Conservation (phyloP, 208 protist genomes). For the Phytomonas sp. region DNA sequence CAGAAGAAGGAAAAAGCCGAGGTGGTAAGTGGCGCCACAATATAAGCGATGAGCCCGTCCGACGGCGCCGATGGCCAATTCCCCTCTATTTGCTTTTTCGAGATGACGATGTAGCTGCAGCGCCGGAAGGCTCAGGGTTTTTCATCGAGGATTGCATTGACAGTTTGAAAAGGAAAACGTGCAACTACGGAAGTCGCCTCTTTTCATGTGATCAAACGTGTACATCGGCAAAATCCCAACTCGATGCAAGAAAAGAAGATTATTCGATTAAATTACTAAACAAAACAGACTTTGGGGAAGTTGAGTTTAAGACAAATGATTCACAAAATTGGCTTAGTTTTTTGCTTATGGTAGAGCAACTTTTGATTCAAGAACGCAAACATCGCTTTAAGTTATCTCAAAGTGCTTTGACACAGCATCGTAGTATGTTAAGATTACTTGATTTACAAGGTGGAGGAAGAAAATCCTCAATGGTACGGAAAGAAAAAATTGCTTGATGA, state of each 20-base stretch:
- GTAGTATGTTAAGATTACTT: not conserved
- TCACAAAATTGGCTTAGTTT: not conserved
- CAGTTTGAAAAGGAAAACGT: not conserved
- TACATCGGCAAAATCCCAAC: not conserved
- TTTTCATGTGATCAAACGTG: not conserved
- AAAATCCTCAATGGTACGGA: not conserved
- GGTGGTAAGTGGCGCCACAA: not conserved
- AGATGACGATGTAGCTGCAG: not conserved
- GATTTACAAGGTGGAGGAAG: not conserved
- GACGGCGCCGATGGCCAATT: not conserved
- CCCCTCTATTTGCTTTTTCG: not conserved
- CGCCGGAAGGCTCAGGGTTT: not conserved
- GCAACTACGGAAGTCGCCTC: not conserved
- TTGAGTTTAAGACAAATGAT: not conserved
- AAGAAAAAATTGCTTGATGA: not conserved
- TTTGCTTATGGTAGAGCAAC: not conserved
- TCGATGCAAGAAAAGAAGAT: not conserved
- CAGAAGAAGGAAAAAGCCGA: not conserved
- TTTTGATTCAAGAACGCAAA: constrained; percentile 1
- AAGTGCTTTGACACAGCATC: not conserved
- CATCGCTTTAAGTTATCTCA: not conserved
- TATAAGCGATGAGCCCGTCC: not conserved
- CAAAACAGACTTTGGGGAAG: not conserved
- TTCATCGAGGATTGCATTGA: not conserved
- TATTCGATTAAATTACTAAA: not conserved